A percentile compares a stretch with the other conserved stretches of the same genome.
phyloP scores from a whole-genome alignment of 75 land plant genomes.

The Picea sitchensis region DNA sequence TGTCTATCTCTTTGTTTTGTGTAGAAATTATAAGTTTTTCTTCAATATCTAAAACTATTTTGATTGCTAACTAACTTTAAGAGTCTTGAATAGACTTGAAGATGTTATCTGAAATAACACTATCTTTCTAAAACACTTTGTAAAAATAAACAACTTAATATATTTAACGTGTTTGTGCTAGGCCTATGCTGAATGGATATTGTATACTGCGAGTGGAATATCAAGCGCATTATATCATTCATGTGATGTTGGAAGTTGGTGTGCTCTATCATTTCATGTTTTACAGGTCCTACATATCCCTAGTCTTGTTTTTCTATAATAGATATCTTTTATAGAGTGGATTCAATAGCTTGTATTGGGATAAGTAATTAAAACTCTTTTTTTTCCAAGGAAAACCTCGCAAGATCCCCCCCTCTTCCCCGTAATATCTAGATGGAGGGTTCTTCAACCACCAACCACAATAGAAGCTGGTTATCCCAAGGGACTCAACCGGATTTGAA shows the following conservation, averaged over 20 bases:
- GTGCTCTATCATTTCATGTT: slow-evolving; percentile 57
- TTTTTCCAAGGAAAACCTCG: no score
- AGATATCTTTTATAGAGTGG: background rate
- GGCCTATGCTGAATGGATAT: slow-evolving; percentile 89
- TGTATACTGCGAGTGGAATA: slow-evolving; percentile 78
- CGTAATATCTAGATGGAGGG: no score
- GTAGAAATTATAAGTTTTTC: background rate
- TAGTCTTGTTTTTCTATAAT: background rate
- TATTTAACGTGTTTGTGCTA: slow-evolving; percentile 15
- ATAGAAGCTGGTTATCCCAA: no score
- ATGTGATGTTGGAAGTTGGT: slow-evolving; percentile 93
- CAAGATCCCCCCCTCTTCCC: no score
- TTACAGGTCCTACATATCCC: slow-evolving; percentile 55
- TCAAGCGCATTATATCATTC: slow-evolving; percentile 93
- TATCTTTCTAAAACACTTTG: background rate
- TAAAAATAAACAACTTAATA: background rate
- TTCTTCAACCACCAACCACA: no score
- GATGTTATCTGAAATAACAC: background rate
- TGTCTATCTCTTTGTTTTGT: background rate
- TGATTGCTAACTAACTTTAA: background rate
- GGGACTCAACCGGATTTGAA: no score
- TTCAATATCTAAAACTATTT: background rate
- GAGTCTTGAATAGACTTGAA: background rate
- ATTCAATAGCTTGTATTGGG: background rate
- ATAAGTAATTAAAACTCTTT: no score